Evolutionary conservation across 306 rosid genomes (phyloP).

Genomic region (Lathyrus sativus): DNA sequence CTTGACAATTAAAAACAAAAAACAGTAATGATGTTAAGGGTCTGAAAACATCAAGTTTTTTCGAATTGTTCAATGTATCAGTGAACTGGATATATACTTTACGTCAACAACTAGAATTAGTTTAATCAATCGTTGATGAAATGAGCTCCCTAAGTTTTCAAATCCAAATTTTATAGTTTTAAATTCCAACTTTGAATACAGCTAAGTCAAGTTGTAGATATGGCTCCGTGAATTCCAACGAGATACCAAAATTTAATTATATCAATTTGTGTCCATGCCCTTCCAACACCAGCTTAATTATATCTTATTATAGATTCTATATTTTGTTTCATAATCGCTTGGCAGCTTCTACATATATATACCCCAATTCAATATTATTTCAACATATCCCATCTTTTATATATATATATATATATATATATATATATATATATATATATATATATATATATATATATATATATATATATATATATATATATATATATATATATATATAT

Average conservation of each 20-base stretch:
- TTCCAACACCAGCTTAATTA: background rate
- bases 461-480: no score
- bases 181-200: slow-evolving; percentile 26
- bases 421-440: no score
- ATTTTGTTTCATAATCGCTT: slow-evolving; percentile 9
- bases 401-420: background rate
- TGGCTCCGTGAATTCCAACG: slow-evolving; percentile 8
- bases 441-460: no score
- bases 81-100: slow-evolving; percentile 36
- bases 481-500: no score
- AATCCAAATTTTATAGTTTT: slow-evolving; percentile 16
- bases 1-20: slow-evolving; percentile 36
- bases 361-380: background rate
- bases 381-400: background rate
- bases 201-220: slow-evolving; percentile 10
- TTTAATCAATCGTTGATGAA: slow-evolving; percentile 36
- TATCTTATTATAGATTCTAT: background rate
- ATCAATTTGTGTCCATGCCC: slow-evolving; percentile 12
- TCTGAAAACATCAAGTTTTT: slow-evolving; percentile 8
- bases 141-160: slow-evolving; percentile 26
- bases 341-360: background rate
- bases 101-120: slow-evolving; percentile 40
- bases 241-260: background rate
- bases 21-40: slow-evolving; percentile 27
- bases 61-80: slow-evolving; percentile 47